phyloP scores from a whole-genome alignment of 2,329 filamentous ascomycete genomes.

The Xenosphaeropsis pyriputrescens region DNA sequence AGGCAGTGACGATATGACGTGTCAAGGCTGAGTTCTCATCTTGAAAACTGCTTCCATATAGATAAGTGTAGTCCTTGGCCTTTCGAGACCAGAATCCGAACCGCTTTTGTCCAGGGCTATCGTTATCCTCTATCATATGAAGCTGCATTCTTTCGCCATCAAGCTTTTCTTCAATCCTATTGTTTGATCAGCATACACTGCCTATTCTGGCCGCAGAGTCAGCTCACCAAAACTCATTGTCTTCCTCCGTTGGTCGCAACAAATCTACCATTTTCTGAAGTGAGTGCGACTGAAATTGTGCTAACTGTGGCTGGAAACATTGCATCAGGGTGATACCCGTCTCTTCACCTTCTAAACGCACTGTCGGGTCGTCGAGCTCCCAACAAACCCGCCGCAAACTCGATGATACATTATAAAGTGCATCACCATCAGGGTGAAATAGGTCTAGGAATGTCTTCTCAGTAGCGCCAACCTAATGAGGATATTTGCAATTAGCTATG shows the following conservation, averaged over 20 bases:
- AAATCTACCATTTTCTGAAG: conserved; percentile 68
- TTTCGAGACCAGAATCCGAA: conserved; percentile 94
- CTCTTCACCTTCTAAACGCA: conserved; percentile 62
- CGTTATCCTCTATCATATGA: conserved; percentile 67
- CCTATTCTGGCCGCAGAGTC: too few relatives aligned
- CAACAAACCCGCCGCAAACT: conserved; percentile 85
- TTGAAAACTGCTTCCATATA: conserved; percentile 68
- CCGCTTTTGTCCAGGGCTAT: conserved; percentile 49
- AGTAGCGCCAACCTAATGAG: conserved; percentile 43
- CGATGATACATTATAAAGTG: conserved; percentile 78
- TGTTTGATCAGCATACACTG: too few relatives aligned
- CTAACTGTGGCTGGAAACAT: conserved; percentile 91
- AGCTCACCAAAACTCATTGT: conserved; percentile 59
- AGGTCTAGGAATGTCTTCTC: conserved; percentile 74
- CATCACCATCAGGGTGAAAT: conserved; percentile 68
- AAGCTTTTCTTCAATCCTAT: conserved; percentile 76
- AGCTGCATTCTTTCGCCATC: conserved; percentile 96
- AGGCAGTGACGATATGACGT: conserved; percentile 63
- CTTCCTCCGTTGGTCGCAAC: conserved; percentile 49
- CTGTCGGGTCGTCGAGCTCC: conserved; percentile 65
- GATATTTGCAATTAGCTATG: conserved; percentile 13
- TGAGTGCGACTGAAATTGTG: conserved; percentile 75
- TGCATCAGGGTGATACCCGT: conserved; percentile 73
- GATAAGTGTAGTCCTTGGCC: conserved; percentile 88
- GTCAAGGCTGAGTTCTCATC: conserved; percentile 69